These are phyloP conservation scores for Gossypium rotundifolium DNA, from an alignment of 345 rosid genomes.

Conservation along the genomic window DNA sequence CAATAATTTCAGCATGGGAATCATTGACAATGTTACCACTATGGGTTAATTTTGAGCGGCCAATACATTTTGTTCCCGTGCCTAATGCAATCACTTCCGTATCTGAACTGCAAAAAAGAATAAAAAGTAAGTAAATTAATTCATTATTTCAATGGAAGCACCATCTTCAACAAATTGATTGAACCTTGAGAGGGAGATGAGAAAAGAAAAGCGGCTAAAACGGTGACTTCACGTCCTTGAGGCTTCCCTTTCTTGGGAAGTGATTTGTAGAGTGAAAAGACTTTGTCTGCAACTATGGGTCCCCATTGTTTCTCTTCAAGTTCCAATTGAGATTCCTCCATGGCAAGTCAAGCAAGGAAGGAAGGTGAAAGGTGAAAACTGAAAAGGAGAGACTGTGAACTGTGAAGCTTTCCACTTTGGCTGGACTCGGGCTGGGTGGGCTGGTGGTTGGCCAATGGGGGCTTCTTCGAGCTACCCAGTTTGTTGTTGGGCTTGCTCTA, in stretches of 20 bases:
- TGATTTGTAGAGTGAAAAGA: not conserved
- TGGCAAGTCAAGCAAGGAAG: not conserved
- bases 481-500: not conserved
- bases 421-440: not conserved
- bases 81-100: conserved; percentile 69
- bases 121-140: not conserved
- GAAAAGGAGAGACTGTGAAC: not conserved
- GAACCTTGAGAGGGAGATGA: conserved; percentile 72
- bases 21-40: conserved; percentile 81
- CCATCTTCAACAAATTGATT: not conserved
- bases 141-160: not conserved
- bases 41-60: conserved; percentile 50
- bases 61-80: conserved; percentile 84
- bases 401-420: not conserved
- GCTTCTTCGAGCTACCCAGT: not conserved
- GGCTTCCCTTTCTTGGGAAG: conserved; percentile 33
- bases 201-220: conserved; percentile 69
- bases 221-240: conserved; percentile 85
- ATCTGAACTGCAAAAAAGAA: conserved; percentile 28
- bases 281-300: conserved; percentile 6
- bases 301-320: conserved; percentile 1
- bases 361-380: not conserved
- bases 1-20: conserved; percentile 82
- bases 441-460: not conserved
- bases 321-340: not conserved